These are phyloP conservation scores for Rhododendron williamsianum DNA, from an alignment of 148 eudicot genomes.

Conservation along the genomic window DNA sequence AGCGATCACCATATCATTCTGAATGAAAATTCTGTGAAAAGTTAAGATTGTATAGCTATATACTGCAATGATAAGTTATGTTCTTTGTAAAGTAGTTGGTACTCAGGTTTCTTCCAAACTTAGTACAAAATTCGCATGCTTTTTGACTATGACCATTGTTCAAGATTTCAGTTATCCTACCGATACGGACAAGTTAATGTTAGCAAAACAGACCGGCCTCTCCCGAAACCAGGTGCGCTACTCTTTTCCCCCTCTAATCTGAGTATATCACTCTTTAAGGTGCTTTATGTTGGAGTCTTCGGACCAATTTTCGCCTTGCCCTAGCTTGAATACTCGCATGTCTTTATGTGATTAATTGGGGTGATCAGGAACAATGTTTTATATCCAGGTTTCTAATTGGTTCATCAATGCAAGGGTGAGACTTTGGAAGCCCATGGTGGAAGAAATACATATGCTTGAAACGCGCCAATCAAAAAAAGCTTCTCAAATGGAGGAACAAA, in stretches of 20 bases:
- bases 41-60: neutral
- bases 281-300: neutral
- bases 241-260: neutral
- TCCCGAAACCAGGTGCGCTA: conserved; percentile 67
- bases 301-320: neutral
- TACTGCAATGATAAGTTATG: neutral
- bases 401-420: conserved; percentile 62
- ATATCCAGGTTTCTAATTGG: conserved; percentile 55
- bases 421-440: conserved; percentile 70
- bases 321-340: neutral
- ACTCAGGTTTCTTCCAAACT: neutral
- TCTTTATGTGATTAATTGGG: too few species aligned
- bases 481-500: conserved; percentile 23
- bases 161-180: conserved; percentile 63
- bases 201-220: conserved; percentile 80
- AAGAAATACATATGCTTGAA: conserved; percentile 56
- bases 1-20: neutral
- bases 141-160: neutral
- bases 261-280: neutral
- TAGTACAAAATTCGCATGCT: neutral
- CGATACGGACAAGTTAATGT: conserved; percentile 72
- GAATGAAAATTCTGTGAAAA: neutral
- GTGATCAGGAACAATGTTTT: conserved; percentile 2
- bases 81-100: neutral
- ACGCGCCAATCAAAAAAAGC: conserved; percentile 35